These are phyloP conservation scores for Prasinococcaceae sp. DNA, from an alignment of 139 green algal species.

Conservation along the genomic window DNA sequence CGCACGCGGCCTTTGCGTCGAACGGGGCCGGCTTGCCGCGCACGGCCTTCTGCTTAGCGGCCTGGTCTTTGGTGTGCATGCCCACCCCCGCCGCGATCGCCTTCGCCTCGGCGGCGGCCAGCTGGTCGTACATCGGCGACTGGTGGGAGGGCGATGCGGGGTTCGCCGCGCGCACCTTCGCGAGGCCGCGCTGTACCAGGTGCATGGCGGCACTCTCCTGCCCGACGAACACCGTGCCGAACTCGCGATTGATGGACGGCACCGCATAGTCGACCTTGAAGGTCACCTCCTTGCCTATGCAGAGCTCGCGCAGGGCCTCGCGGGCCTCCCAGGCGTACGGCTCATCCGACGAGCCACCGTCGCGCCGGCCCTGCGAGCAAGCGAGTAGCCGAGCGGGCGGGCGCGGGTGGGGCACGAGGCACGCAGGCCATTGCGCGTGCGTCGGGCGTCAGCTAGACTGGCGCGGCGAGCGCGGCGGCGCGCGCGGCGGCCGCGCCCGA, in stretches of 20 bases:
- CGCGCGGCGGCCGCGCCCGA: neutral
- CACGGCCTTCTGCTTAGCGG: neutral
- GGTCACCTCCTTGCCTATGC: constrained; percentile 61
- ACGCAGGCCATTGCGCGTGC: neutral
- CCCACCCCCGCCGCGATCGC: constrained; percentile 52
- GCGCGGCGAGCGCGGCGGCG: neutral
- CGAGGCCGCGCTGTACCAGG: constrained; percentile 57
- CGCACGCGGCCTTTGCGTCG: neutral
- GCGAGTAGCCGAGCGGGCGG: neutral
- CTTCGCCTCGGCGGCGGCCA: constrained; percentile 47
- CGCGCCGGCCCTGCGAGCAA: constrained; percentile 57
- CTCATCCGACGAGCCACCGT: constrained; percentile 75
- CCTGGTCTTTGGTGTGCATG: constrained; percentile 59
- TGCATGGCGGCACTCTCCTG: constrained; percentile 59
- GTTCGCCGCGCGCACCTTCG: constrained; percentile 44
- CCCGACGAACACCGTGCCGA: constrained; percentile 74
- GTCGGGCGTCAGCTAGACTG: neutral
- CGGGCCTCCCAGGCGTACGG: constrained; percentile 75
- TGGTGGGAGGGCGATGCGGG: constrained; percentile 24
- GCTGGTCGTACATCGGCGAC: constrained; percentile 63
- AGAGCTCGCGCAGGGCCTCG: constrained; percentile 79
- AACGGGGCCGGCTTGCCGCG: neutral
- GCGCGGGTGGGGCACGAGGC: neutral
- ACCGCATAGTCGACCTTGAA: constrained; percentile 89
- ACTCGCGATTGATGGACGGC: constrained; percentile 62